Evolutionary conservation across 148 eudicot species (phyloP), one percentile per base, ranked within the genome.

Genomic region (Hydrangea macrophylla): DNA sequence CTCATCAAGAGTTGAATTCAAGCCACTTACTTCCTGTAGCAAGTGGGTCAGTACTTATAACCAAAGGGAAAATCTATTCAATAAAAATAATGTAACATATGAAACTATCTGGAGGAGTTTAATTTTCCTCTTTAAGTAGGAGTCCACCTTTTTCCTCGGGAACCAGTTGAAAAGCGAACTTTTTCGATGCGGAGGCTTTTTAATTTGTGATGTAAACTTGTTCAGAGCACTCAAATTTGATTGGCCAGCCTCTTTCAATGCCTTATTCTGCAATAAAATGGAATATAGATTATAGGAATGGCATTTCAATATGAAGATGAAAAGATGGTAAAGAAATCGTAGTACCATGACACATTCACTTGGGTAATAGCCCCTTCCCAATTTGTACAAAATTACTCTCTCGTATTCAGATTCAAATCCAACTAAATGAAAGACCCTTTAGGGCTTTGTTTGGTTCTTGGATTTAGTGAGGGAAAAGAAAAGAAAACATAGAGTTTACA

Each of bases 1-100:
- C 84, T 92, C 98, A 75, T 84, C 98, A 33, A 92, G 92, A 74
- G 96, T 83, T 51, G 78, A 80, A 44, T 83, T 88, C 98, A 92
- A 88, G 48, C 98, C 96, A 28, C 86, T 90, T 44, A 87, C 84
- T 85, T 92, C 98, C 98, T 90, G 86, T 55, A 53, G 71, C 51
- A 26, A 23, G 9, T 50, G 50, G n/a, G 2, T 62, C 44, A 33
- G 42, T 8, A 20, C 33, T 24, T 56, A 17, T 50, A 6, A 27
- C 32, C 68, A 5, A 42, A 15, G 12, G 9, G 33, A 24, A 40
- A 33, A 48, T 48, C n/a, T 32, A 32, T 26, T 28, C 28, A 22
- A 6, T 33, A 13, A 58, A 55, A 50, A 20, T n/a, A 67, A 18
- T 0, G 39, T 9, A 27, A 55, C 45, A 11, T n/a, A 28, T 40